Evolutionary conservation across 1,284 basidiomycete species (phyloP), one percentile per base, ranked within the genome.

Genomic region (Coniophora puteana): DNA sequence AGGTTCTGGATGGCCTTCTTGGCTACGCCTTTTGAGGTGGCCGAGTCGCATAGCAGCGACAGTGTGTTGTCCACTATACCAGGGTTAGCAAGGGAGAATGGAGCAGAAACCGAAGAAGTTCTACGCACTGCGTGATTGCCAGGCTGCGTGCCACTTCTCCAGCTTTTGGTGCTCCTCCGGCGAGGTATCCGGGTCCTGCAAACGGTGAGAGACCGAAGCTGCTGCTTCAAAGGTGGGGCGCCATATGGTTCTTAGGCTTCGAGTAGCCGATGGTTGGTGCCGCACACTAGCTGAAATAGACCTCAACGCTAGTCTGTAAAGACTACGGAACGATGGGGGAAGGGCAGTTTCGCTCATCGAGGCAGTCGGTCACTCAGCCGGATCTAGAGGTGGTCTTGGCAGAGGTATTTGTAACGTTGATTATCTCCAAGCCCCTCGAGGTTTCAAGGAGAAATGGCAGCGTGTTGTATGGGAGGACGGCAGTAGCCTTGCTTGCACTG

Each of bases 291-390:
- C 75, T n/a, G 78, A 76, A 23, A 65, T 66, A 11, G 76, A 67
- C 14, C 83, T 71, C 28, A 86, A 61, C 43, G 80, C 71, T 3
- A 87, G 63, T 10, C 83, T 71, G 48, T 87, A 87, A 1, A 81
- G 51, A 45, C 80, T 80, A 5, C 64, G 76, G 48, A 85, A 77
- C 5, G 65, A 60, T 3, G 72, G 44, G 5, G 80, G 76, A 14
- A 83, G 64, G 20, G 32, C 10, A 10, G 26, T 10, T 10, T 10
- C 26, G n/a, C 10, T n/a, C 26, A 27, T 27, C 10, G n/a, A 27
- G n/a, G n/a, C n/a, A 10, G n/a, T 10, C 10, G 26, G 10, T 10
- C n/a, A n/a, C n/a, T n/a, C n/a, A n/a, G n/a, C n/a, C n/a, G n/a
- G n/a, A n/a, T n/a, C n/a, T n/a, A n/a, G n/a, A n/a, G n/a, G n/a